These are phyloP conservation scores for Saccharomycopsis sp. DNA, from an alignment of 805 yeast species.

Conservation along the genomic window DNA sequence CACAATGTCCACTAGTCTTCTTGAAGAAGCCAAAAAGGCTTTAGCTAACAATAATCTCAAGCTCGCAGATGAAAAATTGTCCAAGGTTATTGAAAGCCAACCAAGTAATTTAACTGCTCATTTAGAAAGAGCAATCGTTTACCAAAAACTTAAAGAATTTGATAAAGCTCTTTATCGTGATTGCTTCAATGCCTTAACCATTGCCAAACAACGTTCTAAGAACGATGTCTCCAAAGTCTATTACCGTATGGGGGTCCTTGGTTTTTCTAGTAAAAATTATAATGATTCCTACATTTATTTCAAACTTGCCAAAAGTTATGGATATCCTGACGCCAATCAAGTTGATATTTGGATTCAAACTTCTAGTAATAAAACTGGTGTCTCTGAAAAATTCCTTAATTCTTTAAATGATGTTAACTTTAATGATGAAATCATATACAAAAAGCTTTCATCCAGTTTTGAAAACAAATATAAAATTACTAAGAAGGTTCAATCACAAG, in stretches of 20 bases:
- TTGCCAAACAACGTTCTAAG: slow-evolving; percentile 38
- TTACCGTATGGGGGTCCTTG: slow-evolving; percentile 39
- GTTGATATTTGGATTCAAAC: slow-evolving; percentile 34
- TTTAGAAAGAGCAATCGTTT: slow-evolving; percentile 38
- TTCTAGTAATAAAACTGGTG: slow-evolving; percentile 7
- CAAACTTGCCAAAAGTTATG: slow-evolving; percentile 31
- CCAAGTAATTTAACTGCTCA: slow-evolving; percentile 38
- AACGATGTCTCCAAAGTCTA: slow-evolving; percentile 38
- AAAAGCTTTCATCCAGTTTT: too few relatives aligned
- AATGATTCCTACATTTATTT: slow-evolving; percentile 33
- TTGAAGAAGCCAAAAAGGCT: too few relatives aligned
- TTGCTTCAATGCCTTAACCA: slow-evolving; percentile 32
- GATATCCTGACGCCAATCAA: slow-evolving; percentile 33
- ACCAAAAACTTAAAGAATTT: slow-evolving; percentile 36
- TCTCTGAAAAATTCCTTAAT: not conserved
- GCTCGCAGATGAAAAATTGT: too few relatives aligned
- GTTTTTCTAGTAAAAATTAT: slow-evolving; percentile 34
- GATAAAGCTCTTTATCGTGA: slow-evolving; percentile 36
- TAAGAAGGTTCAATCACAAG: too few relatives aligned
- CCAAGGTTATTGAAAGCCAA: slow-evolving; percentile 31
- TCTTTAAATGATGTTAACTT: too few relatives aligned
- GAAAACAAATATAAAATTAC: too few relatives aligned
- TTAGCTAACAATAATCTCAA: too few relatives aligned
- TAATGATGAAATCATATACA: too few relatives aligned
- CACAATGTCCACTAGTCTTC: too few relatives aligned